Base-by-base conservation (phyloP, 805 yeast genomes). In the Ogataea paradorogensis region DNA sequence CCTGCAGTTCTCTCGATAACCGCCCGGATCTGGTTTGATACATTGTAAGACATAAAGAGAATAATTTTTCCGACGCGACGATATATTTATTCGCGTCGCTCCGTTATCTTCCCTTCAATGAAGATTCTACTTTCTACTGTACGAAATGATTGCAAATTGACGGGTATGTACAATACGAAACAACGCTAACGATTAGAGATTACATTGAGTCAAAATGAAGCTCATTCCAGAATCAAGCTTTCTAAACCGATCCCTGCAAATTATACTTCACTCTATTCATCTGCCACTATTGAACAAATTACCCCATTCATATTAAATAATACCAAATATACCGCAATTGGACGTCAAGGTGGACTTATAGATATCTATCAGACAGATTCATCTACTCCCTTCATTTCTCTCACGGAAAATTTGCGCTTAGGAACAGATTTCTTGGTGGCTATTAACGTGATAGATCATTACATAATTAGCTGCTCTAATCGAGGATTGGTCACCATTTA, bases 1-100 rank as follows among this genome's bases (percentile, higher is more conserved):
- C 67, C 74, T 0, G 82, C 88, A 0, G 95, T 84, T 53, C 82
- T 84, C 35, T 76, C 80, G 14, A 90, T 81, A 14, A 76, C 70
- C 11, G 70, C 70, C 45, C 66, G 62, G 5, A 72, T 51, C 9
- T 71, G 69, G 7, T 66, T 73, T 14, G 36, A 33, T 25, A 27
- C 18, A 27, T 6, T 22, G 18, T 13, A 11, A 33, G 35, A 15
- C 36, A 32, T 29, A 9, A 26, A 11, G 26, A 20, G 34, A 33
- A 27, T 24, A 24, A 11, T 14, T 13, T 40, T 31, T 40, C 27
- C 35, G 41, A 27, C 41, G 41, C 41, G 41, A 9, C 41, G 41
- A 27, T 18, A 14, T 15, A 10, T 27, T 14, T 14, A 9, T 24
- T 27, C n/a, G 38, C 42, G 42, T 39, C 42, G 42, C 33, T 39